Base-by-base conservation (phyloP, 371 early-diverging fungal species). In the Blastocladiella emersonii region DNA sequence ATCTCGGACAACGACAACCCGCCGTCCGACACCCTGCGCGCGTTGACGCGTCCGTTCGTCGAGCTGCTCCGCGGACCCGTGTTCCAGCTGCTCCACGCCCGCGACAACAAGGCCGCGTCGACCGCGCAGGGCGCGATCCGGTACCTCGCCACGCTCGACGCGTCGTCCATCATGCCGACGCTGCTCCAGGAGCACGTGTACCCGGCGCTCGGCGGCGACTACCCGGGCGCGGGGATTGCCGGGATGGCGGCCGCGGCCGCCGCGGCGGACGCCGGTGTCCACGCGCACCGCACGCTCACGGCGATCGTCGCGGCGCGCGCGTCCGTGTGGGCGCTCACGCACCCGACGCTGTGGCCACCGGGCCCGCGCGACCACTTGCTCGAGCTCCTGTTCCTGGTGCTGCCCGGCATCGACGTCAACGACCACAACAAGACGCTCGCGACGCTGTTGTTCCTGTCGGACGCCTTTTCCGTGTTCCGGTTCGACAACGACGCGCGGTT, bases 331-430 rank as follows among this genome's bases (percentile, higher is more conserved):
- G 86, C 92, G 5, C 71, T 94, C 53, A 68, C 91, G 6, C 79
- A 79, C 61, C 79, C 88, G 6, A 68, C 73, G 0, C 79, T 84
- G 66, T 93, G 85, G 67, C 86, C 92, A 3, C 78, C 83, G 34
- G 95, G 95, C 19, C 27, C 32, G 17, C 92, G 85, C 7, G 83
- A 82, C 65, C 89, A 93, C 64, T 63, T 95, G 0, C 65, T 83
- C 0, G 82, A 86, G 8, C 71, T 95, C 56, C 70, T 95, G 44
- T 80, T 83, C 55, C 72, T 92, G 1, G 80, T 82, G 1, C 79
- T 90, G 13, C 93, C 93, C 0, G 95, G 93, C 23, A 87, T 95
- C 30, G 94, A 95, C 66, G 76, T 90, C 72, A 93, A 93, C 68
- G 95, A 95, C 63, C 85, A 88, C 1, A 72, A 72, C 51, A 95